Conservation (phyloP, 192 early-diverging fungal species). For the Glomus cerebriforme region DNA sequence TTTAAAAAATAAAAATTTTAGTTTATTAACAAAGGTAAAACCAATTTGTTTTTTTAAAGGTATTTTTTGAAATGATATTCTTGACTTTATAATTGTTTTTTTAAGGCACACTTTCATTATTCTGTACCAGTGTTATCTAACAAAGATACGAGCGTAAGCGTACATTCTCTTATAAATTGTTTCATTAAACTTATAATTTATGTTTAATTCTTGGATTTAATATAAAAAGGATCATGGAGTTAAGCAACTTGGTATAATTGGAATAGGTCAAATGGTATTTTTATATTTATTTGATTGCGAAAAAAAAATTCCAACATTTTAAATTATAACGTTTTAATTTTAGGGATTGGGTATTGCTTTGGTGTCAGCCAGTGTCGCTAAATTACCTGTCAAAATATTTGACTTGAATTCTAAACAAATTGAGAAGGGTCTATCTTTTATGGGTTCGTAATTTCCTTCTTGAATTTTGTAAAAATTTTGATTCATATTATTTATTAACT, state of each 20-base stretch:
- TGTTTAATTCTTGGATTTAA: background rate
- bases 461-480: no score
- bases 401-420: constrained; percentile 80
- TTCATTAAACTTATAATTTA: no score
- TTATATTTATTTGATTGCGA: background rate
- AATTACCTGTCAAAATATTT: constrained; percentile 76
- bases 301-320: background rate
- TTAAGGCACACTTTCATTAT: no score
- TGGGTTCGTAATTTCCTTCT: constrained; percentile 52
- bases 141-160: no score
- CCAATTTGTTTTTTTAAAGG: background rate
- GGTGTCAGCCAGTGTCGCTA: constrained; percentile 82
- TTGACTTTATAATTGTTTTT: no score
- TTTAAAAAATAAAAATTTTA: background rate
- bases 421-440: constrained; percentile 78
- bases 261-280: constrained; percentile 91
- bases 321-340: no score
- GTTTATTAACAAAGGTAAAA: background rate
- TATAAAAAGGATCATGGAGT: constrained; percentile 20
- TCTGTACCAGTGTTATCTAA: no score
- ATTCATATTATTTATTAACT: no score
- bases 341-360: constrained; percentile 84
- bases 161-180: background rate
- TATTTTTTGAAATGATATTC: no score
- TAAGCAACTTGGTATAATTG: constrained; percentile 79